Base-by-base conservation (phyloP, 1,284 basidiomycete genomes). In the Tilletia setariae region DNA sequence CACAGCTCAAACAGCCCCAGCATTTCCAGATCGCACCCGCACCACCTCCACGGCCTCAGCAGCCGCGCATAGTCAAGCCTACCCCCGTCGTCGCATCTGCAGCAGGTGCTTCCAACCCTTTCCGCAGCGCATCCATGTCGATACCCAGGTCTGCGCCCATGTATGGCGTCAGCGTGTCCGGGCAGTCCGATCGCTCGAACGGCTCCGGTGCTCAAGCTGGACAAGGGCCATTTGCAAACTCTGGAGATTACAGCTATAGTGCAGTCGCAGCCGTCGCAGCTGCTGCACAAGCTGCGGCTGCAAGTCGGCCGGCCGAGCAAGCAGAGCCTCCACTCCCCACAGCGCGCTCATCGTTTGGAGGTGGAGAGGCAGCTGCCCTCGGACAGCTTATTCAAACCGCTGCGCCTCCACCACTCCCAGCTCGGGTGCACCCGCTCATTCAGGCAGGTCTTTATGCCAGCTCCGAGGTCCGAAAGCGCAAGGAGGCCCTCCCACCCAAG, bases 391-490 rank as follows among this genome's bases (percentile, higher is more conserved):
- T 61, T 11, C 56, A 61, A 19, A 61, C 56, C 3, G 32, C 56
- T 16, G 56, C 74, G 40, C 79, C 79, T 0, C 77, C 78, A 1
- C 78, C 78, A 4, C 71, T 78, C 47, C 79, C 80, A 19, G 76
- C 78, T 2, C 68, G 79, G 25, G 76, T 80, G 46, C 75, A 72
- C 53, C 81, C 81, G 47, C 77, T 82, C 64, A 82, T 82, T 66
- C 81, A 81, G 65, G 81, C 81, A 13, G 75, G 78, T 65, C 72
- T 82, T 49, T 75, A 79, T 44, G 81, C 81, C 1, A 73, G 77
- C 44, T 74, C 70, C 66, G 75, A 82, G 64, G 79, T 81, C 30
- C 76, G 75, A 63, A 71, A 72, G 16, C 75, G 74, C 2, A 71
- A 80, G 59, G 75, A 80, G 59, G 76, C 74, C 25, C 69, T 78